Percentiles rank a stretch among this genome's conserved stretches.
Conservation (phyloP, 2,329 filamentous ascomycete genomes). For the Cephalotrichum gorgonifer region DNA sequence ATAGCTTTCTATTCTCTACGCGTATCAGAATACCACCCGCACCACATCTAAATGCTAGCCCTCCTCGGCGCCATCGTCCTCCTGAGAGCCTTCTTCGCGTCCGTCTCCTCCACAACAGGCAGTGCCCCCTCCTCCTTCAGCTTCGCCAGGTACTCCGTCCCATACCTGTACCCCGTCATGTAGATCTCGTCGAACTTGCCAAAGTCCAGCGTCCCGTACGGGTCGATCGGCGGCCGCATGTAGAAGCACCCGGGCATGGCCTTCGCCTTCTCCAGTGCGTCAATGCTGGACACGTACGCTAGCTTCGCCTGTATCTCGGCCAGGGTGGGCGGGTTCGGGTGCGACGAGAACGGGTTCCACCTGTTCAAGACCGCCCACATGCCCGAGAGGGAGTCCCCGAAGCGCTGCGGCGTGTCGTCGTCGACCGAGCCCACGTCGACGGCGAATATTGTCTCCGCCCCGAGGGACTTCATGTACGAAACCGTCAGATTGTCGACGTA, state of each 20-base stretch:
- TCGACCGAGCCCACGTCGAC: slow-evolving; percentile 90
- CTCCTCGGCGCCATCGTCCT: slow-evolving; percentile 71
- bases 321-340: slow-evolving; percentile 86
- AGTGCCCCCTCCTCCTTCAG: slow-evolving; percentile 71
- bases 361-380: slow-evolving; percentile 92
- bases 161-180: slow-evolving; percentile 76
- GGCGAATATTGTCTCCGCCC: slow-evolving; percentile 89
- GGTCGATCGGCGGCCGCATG: slow-evolving; percentile 90
- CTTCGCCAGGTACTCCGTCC: slow-evolving; percentile 66
- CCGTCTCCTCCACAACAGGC: slow-evolving; percentile 58
- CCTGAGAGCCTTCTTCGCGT: slow-evolving; percentile 59
- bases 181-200: slow-evolving; percentile 97
- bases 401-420: slow-evolving; percentile 82
- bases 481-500: slow-evolving; percentile 98
- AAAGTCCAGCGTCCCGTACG: slow-evolving; percentile 91
- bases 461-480: slow-evolving; percentile 90
- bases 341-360: slow-evolving; percentile 89
- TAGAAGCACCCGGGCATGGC: slow-evolving; percentile 84
- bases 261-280: slow-evolving; percentile 90
- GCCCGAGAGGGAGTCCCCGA: slow-evolving; percentile 88
- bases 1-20: no score
- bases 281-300: slow-evolving; percentile 89
- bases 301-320: slow-evolving; percentile 92
- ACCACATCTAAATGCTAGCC: slow-evolving; percentile 55
- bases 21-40: neutral